Conservation (phyloP, 257 asterid genomes). For the Rhazya stricta region DNA sequence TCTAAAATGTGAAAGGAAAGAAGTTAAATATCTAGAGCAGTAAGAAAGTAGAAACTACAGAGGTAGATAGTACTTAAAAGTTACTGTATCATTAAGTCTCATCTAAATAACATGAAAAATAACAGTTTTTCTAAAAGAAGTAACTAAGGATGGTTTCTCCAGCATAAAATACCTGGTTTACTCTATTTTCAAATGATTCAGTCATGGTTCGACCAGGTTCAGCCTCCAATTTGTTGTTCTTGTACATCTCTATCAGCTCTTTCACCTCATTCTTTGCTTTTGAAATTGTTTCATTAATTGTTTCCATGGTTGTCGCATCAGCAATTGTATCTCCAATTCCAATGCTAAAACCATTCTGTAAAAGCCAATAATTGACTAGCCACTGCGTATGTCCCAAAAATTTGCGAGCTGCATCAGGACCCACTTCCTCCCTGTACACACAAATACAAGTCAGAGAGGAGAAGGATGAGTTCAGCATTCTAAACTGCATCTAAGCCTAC, state of each 20-base stretch:
- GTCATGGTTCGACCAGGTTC: conserved; percentile 99
- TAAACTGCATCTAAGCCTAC: background rate
- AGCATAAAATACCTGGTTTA: conserved; percentile 62
- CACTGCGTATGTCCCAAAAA: conserved; percentile 98
- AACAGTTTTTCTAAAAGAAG: background rate
- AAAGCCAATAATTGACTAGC: conserved; percentile 99
- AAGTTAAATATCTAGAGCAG: background rate
- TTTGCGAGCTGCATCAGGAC: conserved; percentile 99
- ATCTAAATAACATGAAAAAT: background rate
- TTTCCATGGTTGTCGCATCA: conserved; percentile 88
- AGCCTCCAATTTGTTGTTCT: conserved; percentile 81
- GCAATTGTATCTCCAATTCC: conserved; percentile 99
- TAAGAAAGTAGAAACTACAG: background rate
- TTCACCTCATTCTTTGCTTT: conserved; percentile 88
- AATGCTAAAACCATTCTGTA: conserved; percentile 90
- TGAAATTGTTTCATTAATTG: conserved; percentile 73
- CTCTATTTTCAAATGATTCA: conserved; percentile 97
- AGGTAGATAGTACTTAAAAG: background rate
- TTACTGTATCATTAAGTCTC: background rate
- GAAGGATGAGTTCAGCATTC: background rate
- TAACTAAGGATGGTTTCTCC: background rate
- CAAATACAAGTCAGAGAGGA: conserved; percentile 11
- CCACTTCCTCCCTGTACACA: conserved; percentile 91
- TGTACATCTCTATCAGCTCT: conserved; percentile 65
- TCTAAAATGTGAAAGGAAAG: background rate